A percentile compares a stretch with the other conserved stretches of the same genome.
Conservation (phyloP, 2,329 filamentous ascomycete genomes). For the Cercospora sp. region DNA sequence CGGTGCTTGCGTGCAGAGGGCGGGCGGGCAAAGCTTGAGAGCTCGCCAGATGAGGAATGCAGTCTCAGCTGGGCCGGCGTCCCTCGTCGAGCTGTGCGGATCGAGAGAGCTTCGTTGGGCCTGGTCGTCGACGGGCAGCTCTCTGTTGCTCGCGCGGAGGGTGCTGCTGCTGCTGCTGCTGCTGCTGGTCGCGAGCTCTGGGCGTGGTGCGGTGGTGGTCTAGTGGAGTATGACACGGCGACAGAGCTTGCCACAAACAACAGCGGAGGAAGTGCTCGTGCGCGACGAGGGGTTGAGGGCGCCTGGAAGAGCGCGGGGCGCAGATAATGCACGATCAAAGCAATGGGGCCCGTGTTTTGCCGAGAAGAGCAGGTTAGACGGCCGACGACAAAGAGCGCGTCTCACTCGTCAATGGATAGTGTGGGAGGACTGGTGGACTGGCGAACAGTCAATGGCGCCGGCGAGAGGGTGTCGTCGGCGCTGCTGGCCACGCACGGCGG, state of each 20-base stretch:
- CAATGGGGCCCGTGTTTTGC: neutral
- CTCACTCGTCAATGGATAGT: neutral
- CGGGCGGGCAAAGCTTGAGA: constrained; percentile 6
- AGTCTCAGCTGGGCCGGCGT: constrained; percentile 10
- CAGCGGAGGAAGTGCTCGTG: constrained; percentile 1
- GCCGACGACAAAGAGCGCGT: neutral
- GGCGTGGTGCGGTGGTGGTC: neutral
- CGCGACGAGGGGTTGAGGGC: constrained; percentile 2
- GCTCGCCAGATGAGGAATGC: constrained; percentile 6
- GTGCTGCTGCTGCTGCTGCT: neutral
- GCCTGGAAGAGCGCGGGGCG: neutral
- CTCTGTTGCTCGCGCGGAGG: neutral
- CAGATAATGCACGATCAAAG: neutral
- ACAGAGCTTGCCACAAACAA: constrained; percentile 4
- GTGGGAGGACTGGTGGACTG: neutral
- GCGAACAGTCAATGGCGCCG: neutral
- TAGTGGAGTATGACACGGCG: constrained; percentile 3
- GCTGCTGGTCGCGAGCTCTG: neutral
- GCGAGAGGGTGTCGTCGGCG: neutral
- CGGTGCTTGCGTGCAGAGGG: neutral
- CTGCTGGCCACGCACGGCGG: neutral
- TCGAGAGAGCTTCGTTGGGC: neutral
- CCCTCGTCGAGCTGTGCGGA: constrained; percentile 14
- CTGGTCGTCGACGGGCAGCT: neutral
- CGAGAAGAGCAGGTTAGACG: neutral